Evolutionary conservation across 257 asterid species (phyloP).

Genomic region (Solanum etuberosum): DNA sequence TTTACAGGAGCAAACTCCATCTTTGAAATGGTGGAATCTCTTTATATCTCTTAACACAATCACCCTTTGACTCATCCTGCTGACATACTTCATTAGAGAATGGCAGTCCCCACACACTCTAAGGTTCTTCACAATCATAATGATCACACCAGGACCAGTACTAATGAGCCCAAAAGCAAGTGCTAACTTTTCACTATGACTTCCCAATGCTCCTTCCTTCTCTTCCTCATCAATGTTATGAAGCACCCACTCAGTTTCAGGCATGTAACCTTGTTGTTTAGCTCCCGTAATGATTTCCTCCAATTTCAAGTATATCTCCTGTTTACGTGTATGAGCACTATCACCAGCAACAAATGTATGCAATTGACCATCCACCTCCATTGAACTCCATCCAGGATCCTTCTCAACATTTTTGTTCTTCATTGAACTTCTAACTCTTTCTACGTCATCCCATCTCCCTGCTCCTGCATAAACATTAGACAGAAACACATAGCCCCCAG

Average conservation of each 20-base stretch:
- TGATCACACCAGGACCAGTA: constrained; percentile 6
- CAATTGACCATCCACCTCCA: constrained; percentile 22
- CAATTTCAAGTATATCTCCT: constrained; percentile 20
- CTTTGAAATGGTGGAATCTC: constrained; percentile 34
- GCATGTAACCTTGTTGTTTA: constrained; percentile 22
- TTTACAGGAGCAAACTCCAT: constrained; percentile 29
- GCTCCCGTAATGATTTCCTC: constrained; percentile 14
- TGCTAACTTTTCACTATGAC: constrained; percentile 32
- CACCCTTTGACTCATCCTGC: constrained; percentile 20
- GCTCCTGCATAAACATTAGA: constrained; percentile 24
- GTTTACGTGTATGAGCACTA: constrained; percentile 8
- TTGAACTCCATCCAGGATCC: constrained; percentile 39
- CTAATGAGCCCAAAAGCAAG: constrained; percentile 32
- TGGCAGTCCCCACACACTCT: constrained; percentile 37
- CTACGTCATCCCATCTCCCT: constrained; percentile 34
- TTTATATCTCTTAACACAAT: constrained; percentile 29
- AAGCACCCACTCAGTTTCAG: constrained; percentile 33
- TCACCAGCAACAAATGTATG: constrained; percentile 33
- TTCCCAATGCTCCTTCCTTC: constrained; percentile 29
- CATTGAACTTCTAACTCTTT: constrained; percentile 29
- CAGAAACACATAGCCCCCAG: constrained; percentile 28
- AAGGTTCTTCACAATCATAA: constrained; percentile 32
- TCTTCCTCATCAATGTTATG: constrained; percentile 39
- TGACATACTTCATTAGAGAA: constrained; percentile 22
- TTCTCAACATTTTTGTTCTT: constrained; percentile 19